Percentiles rank a stretch among this genome's conserved stretches.
phyloP scores from a whole-genome alignment of 495 filamentous ascomycete species.

The Amniculicola lignicola region DNA sequence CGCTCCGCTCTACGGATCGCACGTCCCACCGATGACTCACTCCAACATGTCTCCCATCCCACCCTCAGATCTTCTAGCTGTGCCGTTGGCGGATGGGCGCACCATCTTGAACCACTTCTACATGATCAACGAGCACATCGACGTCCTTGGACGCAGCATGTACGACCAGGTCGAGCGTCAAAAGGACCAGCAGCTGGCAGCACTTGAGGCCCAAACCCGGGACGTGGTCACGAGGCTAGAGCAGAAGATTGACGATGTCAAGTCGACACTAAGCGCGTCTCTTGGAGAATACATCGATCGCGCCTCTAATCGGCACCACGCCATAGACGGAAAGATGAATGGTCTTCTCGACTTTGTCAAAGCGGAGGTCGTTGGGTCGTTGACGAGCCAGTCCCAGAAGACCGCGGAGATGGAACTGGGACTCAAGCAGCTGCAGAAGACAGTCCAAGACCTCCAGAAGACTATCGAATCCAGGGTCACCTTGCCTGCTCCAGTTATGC shows the following conservation, averaged over 20 bases:
- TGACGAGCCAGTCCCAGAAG: constrained; percentile 6
- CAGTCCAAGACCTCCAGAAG: constrained; percentile 17
- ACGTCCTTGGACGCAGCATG: constrained; percentile 14
- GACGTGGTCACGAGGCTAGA: constrained; percentile 13
- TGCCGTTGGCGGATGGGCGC: constrained; percentile 13
- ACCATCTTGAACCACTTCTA: constrained; percentile 32
- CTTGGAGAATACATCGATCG: constrained; percentile 12
- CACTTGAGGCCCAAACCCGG: background rate
- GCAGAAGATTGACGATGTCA: constrained; percentile 22
- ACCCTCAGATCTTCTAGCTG: background rate
- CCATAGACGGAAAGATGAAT: constrained; percentile 17
- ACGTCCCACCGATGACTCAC: background rate
- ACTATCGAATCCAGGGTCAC: background rate
- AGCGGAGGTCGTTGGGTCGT: constrained; percentile 10
- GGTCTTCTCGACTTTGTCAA: constrained; percentile 23
- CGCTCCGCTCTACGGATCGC: constrained; percentile 24
- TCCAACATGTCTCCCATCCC: too few species aligned
- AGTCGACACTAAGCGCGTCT: constrained; percentile 10
- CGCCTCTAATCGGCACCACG: constrained; percentile 2
- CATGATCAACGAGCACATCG: constrained; percentile 33
- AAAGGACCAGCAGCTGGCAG: background rate
- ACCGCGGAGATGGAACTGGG: constrained; percentile 8
- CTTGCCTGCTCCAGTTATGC: background rate
- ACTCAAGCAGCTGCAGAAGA: constrained; percentile 19
- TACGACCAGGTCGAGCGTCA: background rate